Conservation (phyloP, 129 eudicot species). For the Saussurea involucrata region DNA sequence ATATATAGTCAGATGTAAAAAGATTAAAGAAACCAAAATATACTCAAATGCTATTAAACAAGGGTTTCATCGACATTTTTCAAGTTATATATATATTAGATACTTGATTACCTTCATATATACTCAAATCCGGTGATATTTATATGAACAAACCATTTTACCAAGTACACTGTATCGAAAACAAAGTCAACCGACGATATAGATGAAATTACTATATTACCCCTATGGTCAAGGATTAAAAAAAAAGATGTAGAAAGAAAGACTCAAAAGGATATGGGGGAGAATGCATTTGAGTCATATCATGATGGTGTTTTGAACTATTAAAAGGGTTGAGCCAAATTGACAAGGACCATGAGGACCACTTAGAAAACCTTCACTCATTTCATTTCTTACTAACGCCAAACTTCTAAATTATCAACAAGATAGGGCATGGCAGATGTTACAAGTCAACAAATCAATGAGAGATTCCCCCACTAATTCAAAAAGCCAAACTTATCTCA, state of each 20-base stretch:
- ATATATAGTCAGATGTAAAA: neutral
- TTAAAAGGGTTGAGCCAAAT: conserved; percentile 20
- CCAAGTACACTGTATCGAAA: neutral
- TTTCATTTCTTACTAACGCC: conserved; percentile 34
- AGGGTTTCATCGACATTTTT: neutral
- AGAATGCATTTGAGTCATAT: conserved; percentile 18
- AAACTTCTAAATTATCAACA: conserved; percentile 13
- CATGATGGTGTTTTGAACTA: conserved; percentile 25
- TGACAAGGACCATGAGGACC: conserved; percentile 35
- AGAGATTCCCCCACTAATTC: conserved; percentile 21
- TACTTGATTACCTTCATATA: neutral
- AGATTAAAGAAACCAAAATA: neutral
- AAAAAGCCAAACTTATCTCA: neutral
- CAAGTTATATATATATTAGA: neutral
- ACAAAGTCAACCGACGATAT: neutral
- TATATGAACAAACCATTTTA: neutral
- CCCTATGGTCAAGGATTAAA: neutral
- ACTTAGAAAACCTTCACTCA: conserved; percentile 31
- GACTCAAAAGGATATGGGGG: neutral
- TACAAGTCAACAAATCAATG: conserved; percentile 27
- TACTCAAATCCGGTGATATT: neutral
- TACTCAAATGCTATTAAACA: neutral
- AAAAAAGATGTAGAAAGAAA: neutral
- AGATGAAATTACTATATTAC: neutral
- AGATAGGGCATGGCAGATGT: neutral